Base-by-base conservation (phyloP, 306 rosid species). In the Potentilla sterilis region DNA sequence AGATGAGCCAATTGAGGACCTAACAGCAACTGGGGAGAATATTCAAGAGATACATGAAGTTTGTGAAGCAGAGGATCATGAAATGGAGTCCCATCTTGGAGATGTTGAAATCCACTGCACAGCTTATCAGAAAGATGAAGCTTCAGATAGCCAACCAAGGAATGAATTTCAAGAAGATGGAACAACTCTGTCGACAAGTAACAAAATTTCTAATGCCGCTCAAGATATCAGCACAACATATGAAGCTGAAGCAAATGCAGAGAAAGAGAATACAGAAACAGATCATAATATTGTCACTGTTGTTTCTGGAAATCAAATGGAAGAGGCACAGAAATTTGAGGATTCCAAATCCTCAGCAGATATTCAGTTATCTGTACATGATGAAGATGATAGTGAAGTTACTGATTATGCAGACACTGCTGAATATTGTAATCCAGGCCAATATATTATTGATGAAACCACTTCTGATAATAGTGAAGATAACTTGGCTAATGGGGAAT, bases 101-200 rank as follows among this genome's bases (percentile, higher is more conserved):
- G 52, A 70, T 69, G 70, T 63, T 9, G 77, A 72, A 80, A 80
- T 67, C 67, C 54, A 49, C 73, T 62, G 35, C 58, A 55, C 24
- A 37, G 48, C 40, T 28, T 1, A 19, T 67, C 81, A 43, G 43
- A 77, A 59, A 32, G 73, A 79, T 48, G 88, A 73, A 69, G 81
- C 73, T 66, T 48, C 59, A 54, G 64, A 35, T 32, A 40, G 43
- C 34, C 59, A 57, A 35, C 44, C 46, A 65, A 38, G 75, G 41
- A 35, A 28, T 44, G 51, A 34, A 64, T 59, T 40, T 84, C 79
- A 75, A 66, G 79, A 77, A 61, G 83, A 73, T 21, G 74, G 63
- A 32, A 72, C 57, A 24, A 46, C 24, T 16, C 9, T 13, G 49
- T 3, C 21, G 12, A 16, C 57, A 38, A 44, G 24, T n/a, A 57